Conservation (phyloP, 768 basidiomycete species). For the Russula earlei region DNA sequence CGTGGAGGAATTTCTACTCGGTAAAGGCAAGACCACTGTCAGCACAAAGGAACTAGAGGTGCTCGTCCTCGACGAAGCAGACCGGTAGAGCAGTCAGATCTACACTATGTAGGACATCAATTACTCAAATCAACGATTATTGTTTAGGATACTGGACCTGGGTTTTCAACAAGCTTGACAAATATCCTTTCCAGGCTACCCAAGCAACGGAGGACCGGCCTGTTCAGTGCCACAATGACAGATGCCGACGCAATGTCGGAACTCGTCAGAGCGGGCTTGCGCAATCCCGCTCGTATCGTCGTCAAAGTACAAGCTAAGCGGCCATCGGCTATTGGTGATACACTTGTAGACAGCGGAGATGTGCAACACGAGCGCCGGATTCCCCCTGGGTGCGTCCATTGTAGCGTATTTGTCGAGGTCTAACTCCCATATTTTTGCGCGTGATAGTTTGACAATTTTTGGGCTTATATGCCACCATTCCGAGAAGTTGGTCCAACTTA, state of each 20-base stretch:
- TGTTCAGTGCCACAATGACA: constrained; percentile 99
- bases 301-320: constrained; percentile 89
- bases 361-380: constrained; percentile 23
- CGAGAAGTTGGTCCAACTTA: constrained; percentile 78
- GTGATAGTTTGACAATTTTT: constrained; percentile 64
- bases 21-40: constrained; percentile 59
- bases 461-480: constrained; percentile 65
- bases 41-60: constrained; percentile 81
- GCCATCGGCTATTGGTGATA: constrained; percentile 17
- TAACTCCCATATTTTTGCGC: background rate
- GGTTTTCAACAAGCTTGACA: constrained; percentile 73
- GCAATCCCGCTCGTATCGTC: constrained; percentile 88
- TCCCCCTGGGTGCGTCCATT: constrained; percentile 20
- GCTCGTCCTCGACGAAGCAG: constrained; percentile 92
- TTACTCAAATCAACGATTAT: background rate
- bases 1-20: constrained; percentile 81
- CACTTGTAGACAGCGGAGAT: constrained; percentile 8
- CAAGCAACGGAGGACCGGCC: constrained; percentile 90
- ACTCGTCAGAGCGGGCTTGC: constrained; percentile 81
- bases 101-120: background rate
- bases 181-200: constrained; percentile 83
- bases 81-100: constrained; percentile 46
- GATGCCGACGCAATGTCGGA: constrained; percentile 86
- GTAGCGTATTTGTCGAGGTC: background rate
- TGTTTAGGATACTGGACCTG: constrained; percentile 65